Base-by-base conservation (phyloP, 257 asterid species). In the Euphrasia confusa region DNA sequence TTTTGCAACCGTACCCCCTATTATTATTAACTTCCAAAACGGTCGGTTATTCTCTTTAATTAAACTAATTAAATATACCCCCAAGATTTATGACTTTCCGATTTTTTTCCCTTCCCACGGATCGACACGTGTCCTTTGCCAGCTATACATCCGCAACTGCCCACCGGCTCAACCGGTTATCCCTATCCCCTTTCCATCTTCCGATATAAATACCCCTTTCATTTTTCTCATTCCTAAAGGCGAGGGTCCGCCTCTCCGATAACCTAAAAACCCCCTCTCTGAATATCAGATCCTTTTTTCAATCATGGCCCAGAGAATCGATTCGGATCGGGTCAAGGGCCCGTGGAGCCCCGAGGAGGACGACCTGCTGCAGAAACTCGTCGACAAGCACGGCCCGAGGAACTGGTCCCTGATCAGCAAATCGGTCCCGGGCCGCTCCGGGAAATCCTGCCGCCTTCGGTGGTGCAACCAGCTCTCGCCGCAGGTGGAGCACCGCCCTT, bases 331-430 rank as follows among this genome's bases (percentile, higher is more conserved):
- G 28, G 84, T 89, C 2, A 89, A 79, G 28, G 95, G 96, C 2
- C 95, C 96, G 3, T 89, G 96, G 96, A 86, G 96, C 65, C 90
- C 95, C 2, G 96, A 89, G 71, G 96, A 89, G 59, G 96, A 89
- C 68, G 84, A 82, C 75, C 73, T 89, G 60, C 82, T 93, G 64
- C 80, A 79, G 0, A 13, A 11, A 3, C 76, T 89, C 7, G 94
- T 89, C 2, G 96, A 84, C 12, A 78, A 85, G 2, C 75, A 80
- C 68, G 95, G 96, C 14, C 68, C 96, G 1, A 67, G 88, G 2
- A 89, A 89, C 67, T 89, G 95, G 96, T 84, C 96, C 2, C 61
- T 89, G 50, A 89, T 89, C 0, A 80, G 95, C 52, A 89, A 86
- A 45, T 80, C 86, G 60, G 84, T 89, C 2, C 82, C 84, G 72